Conservation (phyloP, 2,329 filamentous ascomycete genomes). For the Colletotrichum phormii region DNA sequence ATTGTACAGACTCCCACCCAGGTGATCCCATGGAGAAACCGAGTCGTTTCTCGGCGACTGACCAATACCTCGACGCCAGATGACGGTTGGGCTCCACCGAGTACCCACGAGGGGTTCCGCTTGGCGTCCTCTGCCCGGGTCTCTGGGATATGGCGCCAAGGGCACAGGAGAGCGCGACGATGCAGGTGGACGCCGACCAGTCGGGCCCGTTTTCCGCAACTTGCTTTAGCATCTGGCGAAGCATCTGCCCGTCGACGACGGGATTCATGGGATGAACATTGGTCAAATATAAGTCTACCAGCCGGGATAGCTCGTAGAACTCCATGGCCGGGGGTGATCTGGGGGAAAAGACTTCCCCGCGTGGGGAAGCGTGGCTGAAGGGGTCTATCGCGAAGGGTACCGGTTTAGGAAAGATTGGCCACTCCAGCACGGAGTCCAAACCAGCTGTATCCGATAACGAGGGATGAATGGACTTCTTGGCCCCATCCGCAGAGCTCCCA, state of each 20-base stretch:
- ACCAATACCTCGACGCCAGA: slow-evolving; percentile 33
- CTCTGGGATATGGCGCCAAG: slow-evolving; percentile 34
- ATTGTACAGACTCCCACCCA: slow-evolving; percentile 32
- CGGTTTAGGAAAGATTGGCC: slow-evolving; percentile 34
- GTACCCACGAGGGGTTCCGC: slow-evolving; percentile 29
- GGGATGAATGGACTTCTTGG: not conserved
- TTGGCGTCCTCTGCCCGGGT: slow-evolving; percentile 27
- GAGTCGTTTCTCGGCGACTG: slow-evolving; percentile 34
- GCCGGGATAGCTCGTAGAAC: slow-evolving; percentile 29
- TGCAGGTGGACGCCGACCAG: slow-evolving; percentile 35
- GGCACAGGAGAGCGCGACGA: slow-evolving; percentile 34
- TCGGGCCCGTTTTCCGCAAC: slow-evolving; percentile 37
- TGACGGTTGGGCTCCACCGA: slow-evolving; percentile 31
- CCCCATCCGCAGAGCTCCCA: not conserved
- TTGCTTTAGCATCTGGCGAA: slow-evolving; percentile 34
- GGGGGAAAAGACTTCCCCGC: slow-evolving; percentile 21
- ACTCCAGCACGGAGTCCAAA: slow-evolving; percentile 35
- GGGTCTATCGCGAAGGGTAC: slow-evolving; percentile 29
- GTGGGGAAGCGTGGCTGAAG: slow-evolving; percentile 24
- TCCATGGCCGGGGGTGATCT: slow-evolving; percentile 31
- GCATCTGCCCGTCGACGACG: slow-evolving; percentile 10
- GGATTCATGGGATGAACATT: slow-evolving; percentile 35
- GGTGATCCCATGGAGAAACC: slow-evolving; percentile 35
- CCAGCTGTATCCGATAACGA: slow-evolving; percentile 25
- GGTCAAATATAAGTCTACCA: slow-evolving; percentile 25